These are phyloP conservation scores for Achlya hypogyna DNA, from an alignment of 352 stramenopile genomes.

Conservation along the genomic window DNA sequence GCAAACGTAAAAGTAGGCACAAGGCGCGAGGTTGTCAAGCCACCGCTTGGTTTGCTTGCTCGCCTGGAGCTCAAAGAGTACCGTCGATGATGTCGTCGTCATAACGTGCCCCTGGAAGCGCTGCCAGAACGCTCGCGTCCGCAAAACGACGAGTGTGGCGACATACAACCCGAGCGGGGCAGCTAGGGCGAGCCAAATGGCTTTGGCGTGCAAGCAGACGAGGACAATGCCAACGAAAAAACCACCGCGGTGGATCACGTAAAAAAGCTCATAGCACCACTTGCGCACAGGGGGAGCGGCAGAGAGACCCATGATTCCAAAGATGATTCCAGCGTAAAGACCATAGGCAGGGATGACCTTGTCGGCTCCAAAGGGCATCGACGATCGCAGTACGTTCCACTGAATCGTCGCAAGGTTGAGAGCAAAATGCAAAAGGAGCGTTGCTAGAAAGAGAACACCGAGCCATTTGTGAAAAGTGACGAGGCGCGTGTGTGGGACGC, in stretches of 20 bases:
- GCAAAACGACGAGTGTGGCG: conserved; percentile 34
- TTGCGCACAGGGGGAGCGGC: conserved; percentile 34
- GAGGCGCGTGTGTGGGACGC: conserved; percentile 66
- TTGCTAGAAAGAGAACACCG: conserved; percentile 42
- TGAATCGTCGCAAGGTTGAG: conserved; percentile 33
- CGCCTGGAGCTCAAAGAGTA: conserved; percentile 18
- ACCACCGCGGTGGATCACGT: conserved; percentile 57
- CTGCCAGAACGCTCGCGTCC: conserved; percentile 29
- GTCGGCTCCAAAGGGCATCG: conserved; percentile 29
- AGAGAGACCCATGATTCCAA: conserved; percentile 40
- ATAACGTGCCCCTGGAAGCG: neutral
- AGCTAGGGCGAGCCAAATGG: conserved; percentile 34
- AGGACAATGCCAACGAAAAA: conserved; percentile 67
- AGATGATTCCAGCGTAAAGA: conserved; percentile 46
- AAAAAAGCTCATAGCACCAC: conserved; percentile 63
- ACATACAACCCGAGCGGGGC: conserved; percentile 56
- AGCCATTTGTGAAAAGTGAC: conserved; percentile 81
- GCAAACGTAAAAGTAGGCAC: conserved; percentile 65
- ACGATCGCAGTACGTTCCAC: conserved; percentile 24
- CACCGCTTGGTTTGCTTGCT: neutral
- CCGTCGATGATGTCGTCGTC: conserved; percentile 29
- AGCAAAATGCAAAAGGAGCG: conserved; percentile 50
- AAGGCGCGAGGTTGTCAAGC: conserved; percentile 21
- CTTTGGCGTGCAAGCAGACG: conserved; percentile 51
- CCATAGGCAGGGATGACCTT: conserved; percentile 46